Base-by-base conservation (phyloP, 1,284 basidiomycete species). In the Leccinum pachyderme region DNA sequence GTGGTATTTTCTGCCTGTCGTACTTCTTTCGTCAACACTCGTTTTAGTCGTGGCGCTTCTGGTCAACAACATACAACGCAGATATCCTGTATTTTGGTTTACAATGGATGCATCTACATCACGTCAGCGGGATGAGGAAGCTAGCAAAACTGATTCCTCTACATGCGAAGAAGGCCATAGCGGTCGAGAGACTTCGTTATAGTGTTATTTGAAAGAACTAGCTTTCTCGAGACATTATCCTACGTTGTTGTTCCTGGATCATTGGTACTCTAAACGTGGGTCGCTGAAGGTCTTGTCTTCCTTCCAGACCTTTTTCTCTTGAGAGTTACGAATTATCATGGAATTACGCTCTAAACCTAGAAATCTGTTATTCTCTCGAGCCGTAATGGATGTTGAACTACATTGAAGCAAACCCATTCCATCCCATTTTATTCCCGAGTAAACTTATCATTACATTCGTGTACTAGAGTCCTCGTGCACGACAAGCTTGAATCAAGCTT, bases 1-100 rank as follows among this genome's bases (percentile, higher is more conserved):
- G 12, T 87, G 84, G 86, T 80, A 81, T 48, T 81, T 81, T 57
- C 69, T 87, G n/a, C 81, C 81, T 12, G 74, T 84, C 37, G 67
- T 87, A n/a, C 72, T 87, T 22, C 75, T 83, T 18, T 78, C 79
- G 0, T 78, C 80, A 5, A 63, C 76, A 5, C 69, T 87, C 48
- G 76, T 79, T 48, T 72, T 84, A 12, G 73, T 59, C 0, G 79
- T 82, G 49, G 83, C 81, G 0, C 65, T 84, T 35, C 50, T 85
- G 22, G 69, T 80, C 60, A 83, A 86, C 61, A 84, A 85, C 63
- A 75, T 84, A 22, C 82, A 82, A 59, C 71, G 82, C 25, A 68
- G 77, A 25, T 85, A 84, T 61, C 83, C 83, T 2, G 63, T 76
- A n/a, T 84, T 75, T 63, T 86, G 83, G 83, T 71, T 75, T 47